Percentiles rank a stretch among this genome's conserved stretches.
Conservation (phyloP, 257 asterid genomes). For the Petrea volubilis region DNA sequence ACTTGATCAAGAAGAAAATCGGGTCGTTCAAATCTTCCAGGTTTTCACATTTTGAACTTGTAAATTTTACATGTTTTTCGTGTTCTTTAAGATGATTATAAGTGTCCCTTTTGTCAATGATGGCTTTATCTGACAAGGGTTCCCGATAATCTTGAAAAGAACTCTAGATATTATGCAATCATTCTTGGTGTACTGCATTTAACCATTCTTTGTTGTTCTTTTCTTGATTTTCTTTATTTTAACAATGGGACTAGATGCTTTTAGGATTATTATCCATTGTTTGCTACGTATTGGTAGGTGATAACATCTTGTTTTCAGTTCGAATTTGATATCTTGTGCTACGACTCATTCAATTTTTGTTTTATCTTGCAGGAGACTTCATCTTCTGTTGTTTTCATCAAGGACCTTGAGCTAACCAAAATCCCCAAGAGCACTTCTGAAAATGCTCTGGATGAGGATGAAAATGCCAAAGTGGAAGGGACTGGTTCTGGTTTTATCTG, state of each 20-base stretch:
- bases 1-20: constrained; percentile 54
- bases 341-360: no score
- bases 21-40: constrained; percentile 66
- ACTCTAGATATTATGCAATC: no score
- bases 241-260: neutral
- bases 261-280: neutral
- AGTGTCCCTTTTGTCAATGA: neutral
- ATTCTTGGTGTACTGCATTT: neutral
- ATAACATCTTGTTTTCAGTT: neutral
- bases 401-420: constrained; percentile 60
- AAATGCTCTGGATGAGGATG: constrained; percentile 39
- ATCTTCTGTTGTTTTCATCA: constrained; percentile 72
- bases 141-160: neutral
- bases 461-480: constrained; percentile 71
- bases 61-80: neutral
- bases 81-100: neutral
- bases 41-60: constrained; percentile 22
- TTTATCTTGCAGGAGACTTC: constrained; percentile 57
- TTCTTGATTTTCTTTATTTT: neutral
- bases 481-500: constrained; percentile 96
- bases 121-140: no score
- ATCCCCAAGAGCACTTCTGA: constrained; percentile 41
- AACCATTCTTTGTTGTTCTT: neutral
- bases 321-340: neutral
- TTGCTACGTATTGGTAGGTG: no score